Evolutionary conservation across 441 rosid genomes (phyloP).

Genomic region (Arabidopsis hybrid): DNA sequence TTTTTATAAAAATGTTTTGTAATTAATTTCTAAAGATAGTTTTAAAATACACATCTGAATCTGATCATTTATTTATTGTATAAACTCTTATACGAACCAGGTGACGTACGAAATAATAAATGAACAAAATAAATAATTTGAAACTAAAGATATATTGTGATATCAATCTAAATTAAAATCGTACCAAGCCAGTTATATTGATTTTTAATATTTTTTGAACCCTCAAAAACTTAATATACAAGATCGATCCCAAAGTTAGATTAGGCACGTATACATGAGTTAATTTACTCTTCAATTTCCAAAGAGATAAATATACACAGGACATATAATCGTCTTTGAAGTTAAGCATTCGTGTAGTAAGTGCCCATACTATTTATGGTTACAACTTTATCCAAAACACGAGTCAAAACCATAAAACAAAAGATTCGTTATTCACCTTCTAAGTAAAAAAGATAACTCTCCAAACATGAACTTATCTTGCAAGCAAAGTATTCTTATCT

Average conservation of each 20-base stretch:
- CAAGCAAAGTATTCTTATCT: slow-evolving; percentile 46
- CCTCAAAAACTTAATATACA: background rate
- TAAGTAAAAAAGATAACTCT: slow-evolving; percentile 37
- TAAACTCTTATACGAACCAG: background rate
- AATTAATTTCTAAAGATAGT: background rate
- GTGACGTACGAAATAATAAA: background rate
- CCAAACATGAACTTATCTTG: slow-evolving; percentile 47
- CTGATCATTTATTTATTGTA: background rate
- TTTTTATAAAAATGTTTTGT: background rate
- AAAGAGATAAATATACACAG: background rate
- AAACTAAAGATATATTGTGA: background rate
- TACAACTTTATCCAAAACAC: slow-evolving; percentile 17
- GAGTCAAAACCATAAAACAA: slow-evolving; percentile 37
- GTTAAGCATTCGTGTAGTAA: slow-evolving; percentile 44
- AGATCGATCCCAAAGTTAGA: background rate
- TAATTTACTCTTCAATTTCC: background rate
- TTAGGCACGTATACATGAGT: background rate
- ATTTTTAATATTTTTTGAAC: background rate
- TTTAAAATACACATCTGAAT: background rate
- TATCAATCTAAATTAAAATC: background rate
- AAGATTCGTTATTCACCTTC: slow-evolving; percentile 47
- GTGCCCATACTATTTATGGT: slow-evolving; percentile 31
- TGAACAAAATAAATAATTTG: background rate
- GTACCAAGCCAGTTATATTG: background rate
- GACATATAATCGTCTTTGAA: slow-evolving; percentile 27